Percentiles rank a stretch among this genome's conserved stretches.
phyloP scores from a whole-genome alignment of 2,329 filamentous ascomycete species.

The Zopfia rhizophila region DNA sequence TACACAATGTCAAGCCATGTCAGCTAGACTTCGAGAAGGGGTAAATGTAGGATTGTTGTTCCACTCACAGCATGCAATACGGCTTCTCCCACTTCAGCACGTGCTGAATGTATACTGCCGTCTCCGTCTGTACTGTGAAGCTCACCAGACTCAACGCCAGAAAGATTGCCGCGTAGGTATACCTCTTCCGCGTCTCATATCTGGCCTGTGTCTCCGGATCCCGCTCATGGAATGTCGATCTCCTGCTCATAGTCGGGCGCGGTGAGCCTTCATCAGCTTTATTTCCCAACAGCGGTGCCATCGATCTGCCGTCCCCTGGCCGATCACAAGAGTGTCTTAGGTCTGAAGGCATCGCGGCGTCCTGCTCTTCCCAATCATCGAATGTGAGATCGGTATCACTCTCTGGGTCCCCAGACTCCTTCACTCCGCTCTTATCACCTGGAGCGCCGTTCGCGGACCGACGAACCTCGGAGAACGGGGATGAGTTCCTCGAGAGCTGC shows the following conservation, averaged over 20 bases:
- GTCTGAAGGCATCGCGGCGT: slow-evolving; percentile 61
- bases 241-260: slow-evolving; percentile 59
- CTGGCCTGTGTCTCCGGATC: slow-evolving; percentile 75
- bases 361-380: slow-evolving; percentile 58
- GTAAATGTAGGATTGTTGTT: too few relatives aligned
- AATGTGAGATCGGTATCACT: slow-evolving; percentile 51
- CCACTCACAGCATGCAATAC: slow-evolving; percentile 93
- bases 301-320: slow-evolving; percentile 54
- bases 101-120: slow-evolving; percentile 93
- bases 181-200: slow-evolving; percentile 79
- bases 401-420: slow-evolving; percentile 31
- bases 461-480: slow-evolving; percentile 34
- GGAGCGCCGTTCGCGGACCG: slow-evolving; percentile 9
- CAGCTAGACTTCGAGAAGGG: slow-evolving; percentile 1
- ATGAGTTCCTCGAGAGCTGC: slow-evolving; percentile 35
- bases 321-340: too few relatives aligned
- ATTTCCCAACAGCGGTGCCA: slow-evolving; percentile 65
- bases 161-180: slow-evolving; percentile 87
- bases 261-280: slow-evolving; percentile 47
- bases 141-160: slow-evolving; percentile 83
- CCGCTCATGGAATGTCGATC: slow-evolving; percentile 78
- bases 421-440: slow-evolving; percentile 20
- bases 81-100: slow-evolving; percentile 95
- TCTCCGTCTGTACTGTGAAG: slow-evolving; percentile 95
- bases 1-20: slow-evolving; percentile 37